Base-by-base conservation (phyloP, 1,284 basidiomycete species). In the Xerocomus nothofagi region DNA sequence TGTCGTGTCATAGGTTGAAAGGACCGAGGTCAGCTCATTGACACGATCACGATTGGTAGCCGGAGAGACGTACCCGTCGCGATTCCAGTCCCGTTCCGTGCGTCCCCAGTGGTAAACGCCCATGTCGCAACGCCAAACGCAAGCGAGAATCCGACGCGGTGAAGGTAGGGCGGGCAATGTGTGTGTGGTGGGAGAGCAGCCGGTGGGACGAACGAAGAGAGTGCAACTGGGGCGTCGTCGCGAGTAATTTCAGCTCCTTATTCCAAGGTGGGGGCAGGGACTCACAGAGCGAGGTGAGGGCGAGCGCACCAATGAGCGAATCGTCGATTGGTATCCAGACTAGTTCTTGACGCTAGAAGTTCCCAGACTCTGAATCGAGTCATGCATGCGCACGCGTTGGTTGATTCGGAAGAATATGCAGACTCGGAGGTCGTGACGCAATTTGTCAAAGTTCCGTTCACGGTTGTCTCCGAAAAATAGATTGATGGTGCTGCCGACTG, bases 101-200 rank as follows among this genome's bases (percentile, higher is more conserved):
- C 56, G 42, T 79, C 75, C 2, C 76, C 77, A 3, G 66, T 39
- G 2, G 63, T 53, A 29, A 76, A 57, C 1, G 75, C 70, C 56
- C 76, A 78, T 1, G 73, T 76, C 2, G 74, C 70, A 1, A 76
- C 73, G 1, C 67, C 68, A 44, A 78, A 76, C n/a, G 74, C 69
- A 7, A 71, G 58, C 15, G 73, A 69, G 53, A 79, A 78, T 1
- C 74, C 75, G 6, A 73, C 57, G 3, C 76, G 69, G 9, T 72
- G 63, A 23, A 75, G 63, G 51, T 75, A 70, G 1, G 73, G 74
- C 0, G 74, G 76, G n/a, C 69, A 63, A 47, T 68, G 69, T 0
- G 48, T 42, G 9, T 47, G 44, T 43, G 58, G 44, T 18, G 55
- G 41, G 51, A 66, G 45, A 18, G 59, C 53, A 45, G 69, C 57